Base-by-base conservation (phyloP, 768 basidiomycete species). In the Floccularia luteovirens region DNA sequence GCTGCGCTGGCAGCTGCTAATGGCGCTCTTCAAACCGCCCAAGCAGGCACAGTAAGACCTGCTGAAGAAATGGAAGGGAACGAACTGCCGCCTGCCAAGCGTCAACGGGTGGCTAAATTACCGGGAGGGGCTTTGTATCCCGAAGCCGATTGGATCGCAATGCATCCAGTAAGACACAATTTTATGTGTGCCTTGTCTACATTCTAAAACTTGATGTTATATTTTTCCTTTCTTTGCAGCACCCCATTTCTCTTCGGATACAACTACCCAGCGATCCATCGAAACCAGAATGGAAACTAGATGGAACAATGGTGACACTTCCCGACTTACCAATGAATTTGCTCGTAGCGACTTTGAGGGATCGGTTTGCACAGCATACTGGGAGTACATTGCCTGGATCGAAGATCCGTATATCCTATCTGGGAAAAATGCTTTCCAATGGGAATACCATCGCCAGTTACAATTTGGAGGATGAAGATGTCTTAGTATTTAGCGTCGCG, bases 221-320 rank as follows among this genome's bases (percentile, higher is more conserved):
- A 8, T 17, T 35, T 35, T 8, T 35, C 12, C 21, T 23, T 16
- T 37, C 47, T 34, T 43, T 43, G 5, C 47, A 83, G 80, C 84
- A 93, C 49, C 86, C 94, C 10, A 89, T 98, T 52, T 82, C 83
- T 19, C 71, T 99, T 33, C 70, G 72, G 24, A 69, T 98, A 2
- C 90, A 93, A 55, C 68, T 99, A 47, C 92, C 94, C 1, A 71
- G 66, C 39, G 82, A 92, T 50, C 64, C 82, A 1, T 77, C 81
- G 24, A 91, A 88, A 56, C 83, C 92, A 0, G 93, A 94, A 60
- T 94, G 88, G 89, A 92, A 94, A 53, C 67, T 96, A 39, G 79
- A 94, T 52, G 93, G 92, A 0, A 72, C 70, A 38, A 64, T 79
- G 28, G 77, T 92, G 43, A 79, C 78, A 7, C 71, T 99, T 42